Evolutionary conservation across 169 alveolate species (phyloP).

Genomic region (Neospora caninum): DNA sequence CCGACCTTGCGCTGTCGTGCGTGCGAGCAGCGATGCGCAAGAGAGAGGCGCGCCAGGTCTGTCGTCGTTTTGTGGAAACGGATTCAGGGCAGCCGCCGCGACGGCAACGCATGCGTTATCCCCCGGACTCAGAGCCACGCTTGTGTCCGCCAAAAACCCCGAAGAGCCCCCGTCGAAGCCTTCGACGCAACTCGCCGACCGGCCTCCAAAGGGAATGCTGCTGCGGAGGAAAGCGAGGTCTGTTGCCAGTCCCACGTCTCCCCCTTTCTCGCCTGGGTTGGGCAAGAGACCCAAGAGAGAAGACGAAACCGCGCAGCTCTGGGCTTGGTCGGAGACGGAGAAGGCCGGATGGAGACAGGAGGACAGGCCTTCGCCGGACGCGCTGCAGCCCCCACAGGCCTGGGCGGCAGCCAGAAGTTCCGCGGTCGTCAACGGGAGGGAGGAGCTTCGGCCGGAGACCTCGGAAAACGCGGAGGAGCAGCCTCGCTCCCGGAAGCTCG

Average conservation of each 20-base stretch:
- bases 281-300: not conserved
- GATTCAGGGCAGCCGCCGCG: not conserved
- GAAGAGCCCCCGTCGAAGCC: not conserved
- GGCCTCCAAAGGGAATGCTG: not conserved
- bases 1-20: not conserved
- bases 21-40: not conserved
- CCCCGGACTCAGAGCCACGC: not conserved
- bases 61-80: not conserved
- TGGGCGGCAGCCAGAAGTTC: constrained; percentile 17
- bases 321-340: not conserved
- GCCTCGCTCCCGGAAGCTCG: not conserved
- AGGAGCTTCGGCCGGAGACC: not conserved
- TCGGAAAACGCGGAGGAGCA: not conserved
- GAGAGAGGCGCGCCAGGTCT: not conserved
- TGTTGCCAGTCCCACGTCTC: not conserved
- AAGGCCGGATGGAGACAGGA: not conserved
- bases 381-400: not conserved
- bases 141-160: not conserved
- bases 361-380: not conserved
- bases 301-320: not conserved
- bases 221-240: not conserved
- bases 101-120: not conserved
- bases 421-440: constrained; percentile 1
- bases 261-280: not conserved
- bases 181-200: constrained; percentile 8